Evolutionary conservation across 306 rosid species (phyloP).

Genomic region (Acacia confusa): DNA sequence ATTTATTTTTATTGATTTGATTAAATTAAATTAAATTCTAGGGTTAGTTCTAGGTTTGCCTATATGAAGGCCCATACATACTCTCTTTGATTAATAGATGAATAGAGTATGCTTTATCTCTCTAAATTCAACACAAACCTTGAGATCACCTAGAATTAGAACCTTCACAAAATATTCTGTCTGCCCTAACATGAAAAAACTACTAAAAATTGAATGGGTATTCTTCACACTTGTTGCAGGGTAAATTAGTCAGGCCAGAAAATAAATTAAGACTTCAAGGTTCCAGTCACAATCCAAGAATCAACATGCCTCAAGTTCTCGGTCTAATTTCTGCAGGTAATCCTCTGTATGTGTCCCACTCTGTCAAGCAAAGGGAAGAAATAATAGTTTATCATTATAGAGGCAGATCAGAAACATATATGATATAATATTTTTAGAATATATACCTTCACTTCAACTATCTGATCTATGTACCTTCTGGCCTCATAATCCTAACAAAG

Average conservation of each 20-base stretch:
- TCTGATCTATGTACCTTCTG: conserved; percentile 71
- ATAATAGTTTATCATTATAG: neutral
- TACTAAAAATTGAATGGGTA: neutral
- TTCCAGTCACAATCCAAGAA: neutral
- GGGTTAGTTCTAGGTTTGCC: too few relatives aligned
- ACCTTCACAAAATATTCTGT: neutral
- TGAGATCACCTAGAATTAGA: neutral
- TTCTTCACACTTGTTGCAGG: conserved; percentile 5
- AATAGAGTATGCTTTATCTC: too few relatives aligned
- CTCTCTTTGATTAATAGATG: too few relatives aligned
- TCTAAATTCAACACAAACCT: too few relatives aligned
- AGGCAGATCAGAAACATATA: conserved; percentile 14
- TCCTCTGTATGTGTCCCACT: conserved; percentile 75
- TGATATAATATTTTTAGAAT: conserved; percentile 25
- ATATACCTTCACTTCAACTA: conserved; percentile 82
- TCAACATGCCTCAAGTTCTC: conserved; percentile 73
- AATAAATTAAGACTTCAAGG: neutral
- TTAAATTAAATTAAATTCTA: too few relatives aligned
- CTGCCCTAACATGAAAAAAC: neutral
- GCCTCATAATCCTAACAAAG: conserved; percentile 74
- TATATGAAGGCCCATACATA: too few relatives aligned
- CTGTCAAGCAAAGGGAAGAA: conserved; percentile 44
- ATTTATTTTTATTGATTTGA: too few relatives aligned
- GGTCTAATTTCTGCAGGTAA: conserved; percentile 76
- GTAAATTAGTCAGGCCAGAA: conserved; percentile 7